Base-by-base conservation (phyloP, 1,139 yeast genomes). In the Fermentozyma sake region DNA sequence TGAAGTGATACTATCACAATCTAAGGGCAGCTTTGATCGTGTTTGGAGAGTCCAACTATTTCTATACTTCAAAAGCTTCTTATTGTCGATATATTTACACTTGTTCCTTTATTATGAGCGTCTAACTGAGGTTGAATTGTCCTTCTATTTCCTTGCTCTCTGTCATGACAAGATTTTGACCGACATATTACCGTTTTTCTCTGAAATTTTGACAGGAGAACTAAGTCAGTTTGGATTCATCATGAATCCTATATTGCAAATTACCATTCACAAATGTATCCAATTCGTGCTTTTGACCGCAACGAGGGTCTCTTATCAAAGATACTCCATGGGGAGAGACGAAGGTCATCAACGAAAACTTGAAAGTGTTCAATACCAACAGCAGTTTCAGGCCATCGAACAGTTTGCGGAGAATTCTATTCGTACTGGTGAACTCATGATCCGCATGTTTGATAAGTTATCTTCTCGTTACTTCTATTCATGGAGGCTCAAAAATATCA, bases 401-500 rank as follows among this genome's bases (percentile, higher is more conserved):
- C n/a, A n/a, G n/a, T n/a, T n/a, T n/a, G 28, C 30, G 3, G 10
- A 26, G 5, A 23, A 28, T 11, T 12, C 31, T 6, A 18, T 20
- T 8, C 20, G 31, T 3, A 19, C 31, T 1, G 32, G 31, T n/a
- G 12, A 22, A 3, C 12, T 24, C 7, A 18, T 37, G 16, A 34
- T 36, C 8, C 32, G 23, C n/a, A 18, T 44, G 10, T 31, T 50
- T 23, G 39, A 44, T 15, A 41, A 38, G 21, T 40, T 50, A 14
- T 39, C 54, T 6, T 49, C 49, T 3, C 58, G 69, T 30, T 76
- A 74, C 41, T 70, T 68, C 29, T 73, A 72, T 41, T 76, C 82
- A 4, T 72, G 75, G 66, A 62, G 73, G 42, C 55, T 73, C 47
- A 53, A 64, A 26, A 72, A 71, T 38, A 72, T 75, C 2, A 48